Evolutionary conservation across 768 basidiomycete species (phyloP), one percentile per base, ranked within the genome.

Genomic region (Melanogaster broomeanus): DNA sequence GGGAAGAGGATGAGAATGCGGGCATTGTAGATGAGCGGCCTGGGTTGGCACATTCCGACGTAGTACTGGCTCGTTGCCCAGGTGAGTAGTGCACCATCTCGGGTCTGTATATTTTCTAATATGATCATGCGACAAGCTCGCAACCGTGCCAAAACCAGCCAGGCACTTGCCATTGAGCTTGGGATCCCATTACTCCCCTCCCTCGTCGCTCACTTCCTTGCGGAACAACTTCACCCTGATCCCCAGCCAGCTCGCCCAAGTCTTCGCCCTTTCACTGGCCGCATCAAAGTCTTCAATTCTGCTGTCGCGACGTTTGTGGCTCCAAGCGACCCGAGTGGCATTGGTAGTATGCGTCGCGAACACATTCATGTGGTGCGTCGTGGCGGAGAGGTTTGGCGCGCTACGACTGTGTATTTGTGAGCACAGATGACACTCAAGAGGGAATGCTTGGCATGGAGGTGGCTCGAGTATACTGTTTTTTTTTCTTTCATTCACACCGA

Each of bases 371-470:
- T 27, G 4, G 33, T n/a, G n/a, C n/a, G n/a, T n/a, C n/a, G n/a
- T n/a, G n/a, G n/a, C n/a, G n/a, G n/a, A n/a, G n/a, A 0, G 30
- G 31, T 27, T 8, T 8, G 4, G 25, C 25, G 8, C 8, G 25
- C 4, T 27, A 27, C 8, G 25, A 27, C 46, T 48, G 49, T 35
- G 44, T 45, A 6, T 60, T 54, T 39, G 33, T 57, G 4, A 52
- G 57, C 15, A 56, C 40, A 21, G 53, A 53, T 35, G 21, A 25
- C 4, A 37, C 37, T 2, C 9, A 31, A 18, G 16, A n/a, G 13
- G 59, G 61, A 3, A 58, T 62, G 37, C 35, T 13, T 19, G 59
- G 59, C 4, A 30, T 61, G 8, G 35, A 57, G 40, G 52, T 53
- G 25, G 55, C 52, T 13, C 45, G 47, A 6, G 35, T 55, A 5